phyloP scores from a whole-genome alignment of 257 asterid species.

The Jacaranda mimosifolia region DNA sequence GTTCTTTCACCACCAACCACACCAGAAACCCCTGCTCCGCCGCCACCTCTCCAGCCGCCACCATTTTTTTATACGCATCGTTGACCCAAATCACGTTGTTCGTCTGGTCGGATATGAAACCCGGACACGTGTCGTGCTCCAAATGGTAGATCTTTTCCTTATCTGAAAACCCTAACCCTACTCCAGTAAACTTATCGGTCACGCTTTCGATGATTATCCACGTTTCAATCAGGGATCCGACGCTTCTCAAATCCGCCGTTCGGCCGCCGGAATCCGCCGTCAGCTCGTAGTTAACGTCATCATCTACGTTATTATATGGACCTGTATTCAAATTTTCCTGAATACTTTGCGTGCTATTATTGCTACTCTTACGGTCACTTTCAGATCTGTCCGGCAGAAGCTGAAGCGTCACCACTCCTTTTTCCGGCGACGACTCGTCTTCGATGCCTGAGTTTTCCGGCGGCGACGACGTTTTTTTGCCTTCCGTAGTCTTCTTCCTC shows the following conservation, averaged over 20 bases:
- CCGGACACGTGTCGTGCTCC: conserved; percentile 59
- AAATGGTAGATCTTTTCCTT: conserved; percentile 43
- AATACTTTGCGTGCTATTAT: neutral
- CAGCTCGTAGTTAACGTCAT: neutral
- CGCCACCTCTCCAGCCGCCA: conserved; percentile 31
- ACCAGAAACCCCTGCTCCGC: conserved; percentile 41
- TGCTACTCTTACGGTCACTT: neutral
- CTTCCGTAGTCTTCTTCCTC: conserved; percentile 10
- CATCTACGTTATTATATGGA: neutral
- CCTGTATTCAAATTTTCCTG: neutral
- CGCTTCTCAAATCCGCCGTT: conserved; percentile 1
- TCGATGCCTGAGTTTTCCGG: conserved; percentile 36
- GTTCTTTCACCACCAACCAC: conserved; percentile 52
- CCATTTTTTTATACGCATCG: conserved; percentile 50
- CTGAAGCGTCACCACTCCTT: conserved; percentile 45
- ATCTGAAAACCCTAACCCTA: conserved; percentile 65
- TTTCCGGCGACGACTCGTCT: conserved; percentile 32
- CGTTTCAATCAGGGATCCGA: conserved; percentile 41
- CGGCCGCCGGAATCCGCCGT: conserved; percentile 26
- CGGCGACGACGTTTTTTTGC: conserved; percentile 17
- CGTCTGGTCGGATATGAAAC: conserved; percentile 48
- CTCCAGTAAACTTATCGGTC: conserved; percentile 39
- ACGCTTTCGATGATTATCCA: conserved; percentile 49
- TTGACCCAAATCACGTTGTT: conserved; percentile 58
- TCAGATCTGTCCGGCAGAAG: conserved; percentile 56